Conservation (phyloP, 2,329 filamentous ascomycete species). For the Anthostomella pinea region DNA sequence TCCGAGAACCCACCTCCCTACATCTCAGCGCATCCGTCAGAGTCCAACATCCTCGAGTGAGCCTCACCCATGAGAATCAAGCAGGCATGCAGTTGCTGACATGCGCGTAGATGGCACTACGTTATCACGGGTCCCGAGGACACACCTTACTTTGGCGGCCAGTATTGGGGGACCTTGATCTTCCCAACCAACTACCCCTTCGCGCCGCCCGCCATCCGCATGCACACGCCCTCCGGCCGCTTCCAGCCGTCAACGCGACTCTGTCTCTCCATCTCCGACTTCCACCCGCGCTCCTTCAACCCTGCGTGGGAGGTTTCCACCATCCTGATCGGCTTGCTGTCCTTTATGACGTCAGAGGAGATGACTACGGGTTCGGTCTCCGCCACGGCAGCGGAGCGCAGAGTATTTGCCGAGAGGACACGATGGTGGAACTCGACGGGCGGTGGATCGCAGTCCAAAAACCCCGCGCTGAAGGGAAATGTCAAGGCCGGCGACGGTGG, state of each 20-base stretch:
- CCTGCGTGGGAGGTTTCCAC: conserved; percentile 98
- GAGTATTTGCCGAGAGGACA: conserved; percentile 71
- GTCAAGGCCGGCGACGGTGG: conserved; percentile 92
- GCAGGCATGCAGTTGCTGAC: conserved; percentile 12
- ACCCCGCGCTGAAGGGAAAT: conserved; percentile 63
- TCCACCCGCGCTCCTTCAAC: conserved; percentile 97
- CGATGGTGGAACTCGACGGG: conserved; percentile 98
- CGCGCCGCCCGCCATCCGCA: conserved; percentile 93
- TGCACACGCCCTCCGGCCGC: conserved; percentile 95
- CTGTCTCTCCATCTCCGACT: conserved; percentile 94
- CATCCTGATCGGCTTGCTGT: conserved; percentile 88
- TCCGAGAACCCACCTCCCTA: conserved; percentile 79
- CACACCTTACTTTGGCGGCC: conserved; percentile 89
- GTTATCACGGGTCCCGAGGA: conserved; percentile 91
- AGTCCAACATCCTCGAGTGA: conserved; percentile 86
- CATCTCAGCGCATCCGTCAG: conserved; percentile 85
- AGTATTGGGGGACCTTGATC: conserved; percentile 96
- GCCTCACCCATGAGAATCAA: conserved; percentile 26
- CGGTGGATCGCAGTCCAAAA: conserved; percentile 67
- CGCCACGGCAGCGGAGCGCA: conserved; percentile 73
- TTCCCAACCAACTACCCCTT: conserved; percentile 98
- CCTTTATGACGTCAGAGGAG: conserved; percentile 98
- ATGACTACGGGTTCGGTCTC: conserved; percentile 94
- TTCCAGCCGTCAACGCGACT: conserved; percentile 91
- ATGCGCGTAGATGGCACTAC: conserved; percentile 73